These are phyloP conservation scores for Trichosporon coremiiforme DNA, from an alignment of 1,284 basidiomycete genomes.

Conservation along the genomic window DNA sequence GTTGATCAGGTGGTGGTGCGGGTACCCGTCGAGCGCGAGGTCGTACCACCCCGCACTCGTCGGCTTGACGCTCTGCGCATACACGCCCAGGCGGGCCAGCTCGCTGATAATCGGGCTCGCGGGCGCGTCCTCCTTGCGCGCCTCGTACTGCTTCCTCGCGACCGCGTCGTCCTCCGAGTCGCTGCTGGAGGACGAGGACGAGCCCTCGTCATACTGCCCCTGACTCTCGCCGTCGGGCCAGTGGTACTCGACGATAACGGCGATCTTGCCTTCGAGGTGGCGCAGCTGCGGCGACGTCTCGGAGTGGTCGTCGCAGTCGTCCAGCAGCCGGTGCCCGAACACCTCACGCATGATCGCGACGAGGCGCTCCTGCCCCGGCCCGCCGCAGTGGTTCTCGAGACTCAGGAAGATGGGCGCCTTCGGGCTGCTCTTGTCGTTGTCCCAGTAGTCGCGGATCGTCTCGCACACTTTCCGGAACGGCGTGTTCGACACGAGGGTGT, in stretches of 20 bases:
- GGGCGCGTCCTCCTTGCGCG: conserved; percentile 18
- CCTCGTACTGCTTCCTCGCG: conserved; percentile 15
- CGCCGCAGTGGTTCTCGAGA: conserved; percentile 33
- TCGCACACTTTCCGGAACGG: conserved; percentile 30
- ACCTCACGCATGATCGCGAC: conserved; percentile 31
- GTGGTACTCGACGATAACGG: conserved; percentile 33
- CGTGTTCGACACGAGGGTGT: conserved; percentile 30
- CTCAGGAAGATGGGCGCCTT: conserved; percentile 27
- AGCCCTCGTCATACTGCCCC: neutral
- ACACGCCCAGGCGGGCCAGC: conserved; percentile 27
- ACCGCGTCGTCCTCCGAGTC: conserved; percentile 17
- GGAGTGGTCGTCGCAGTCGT: neutral
- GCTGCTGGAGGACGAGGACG: neutral
- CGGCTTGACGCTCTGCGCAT: conserved; percentile 31
- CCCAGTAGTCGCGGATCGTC: conserved; percentile 27
- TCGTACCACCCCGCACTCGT: conserved; percentile 29
- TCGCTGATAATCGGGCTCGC: conserved; percentile 26
- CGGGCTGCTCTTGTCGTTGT: conserved; percentile 6
- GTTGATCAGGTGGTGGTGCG: conserved; percentile 32
- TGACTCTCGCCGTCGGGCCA: conserved; percentile 17
- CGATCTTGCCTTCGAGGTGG: conserved; percentile 26
- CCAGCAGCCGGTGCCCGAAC: conserved; percentile 26
- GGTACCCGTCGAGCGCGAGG: conserved; percentile 18
- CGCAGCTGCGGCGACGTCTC: conserved; percentile 19
- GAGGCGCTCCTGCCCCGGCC: conserved; percentile 27